Percentiles rank a stretch among this genome's conserved stretches.
These are phyloP conservation scores for Pyrus hybrid DNA, from an alignment of 331 rosid genomes.

Conservation along the genomic window DNA sequence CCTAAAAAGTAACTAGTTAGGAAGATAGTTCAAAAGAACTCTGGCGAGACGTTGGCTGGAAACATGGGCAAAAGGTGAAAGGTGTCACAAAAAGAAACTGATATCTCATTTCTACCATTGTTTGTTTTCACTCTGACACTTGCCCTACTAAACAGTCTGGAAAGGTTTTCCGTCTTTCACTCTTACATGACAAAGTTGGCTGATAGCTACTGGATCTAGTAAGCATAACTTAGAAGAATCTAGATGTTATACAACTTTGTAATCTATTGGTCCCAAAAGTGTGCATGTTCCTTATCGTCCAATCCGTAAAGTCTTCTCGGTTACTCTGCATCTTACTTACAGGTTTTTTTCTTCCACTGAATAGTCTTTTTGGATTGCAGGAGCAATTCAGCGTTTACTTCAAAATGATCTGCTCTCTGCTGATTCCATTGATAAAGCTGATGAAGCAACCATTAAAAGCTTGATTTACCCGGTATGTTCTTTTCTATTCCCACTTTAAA, in stretches of 20 bases:
- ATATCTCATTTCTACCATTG: neutral
- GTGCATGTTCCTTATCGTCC: neutral
- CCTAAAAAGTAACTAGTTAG: neutral
- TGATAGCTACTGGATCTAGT: neutral
- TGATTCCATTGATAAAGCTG: constrained; percentile 61
- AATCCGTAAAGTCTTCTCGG: neutral
- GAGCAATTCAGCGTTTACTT: constrained; percentile 82
- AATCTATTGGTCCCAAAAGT: neutral
- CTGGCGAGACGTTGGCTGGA: neutral
- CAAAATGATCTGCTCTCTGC: constrained; percentile 62
- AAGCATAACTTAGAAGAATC: neutral
- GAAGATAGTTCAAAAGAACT: neutral
- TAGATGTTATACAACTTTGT: neutral
- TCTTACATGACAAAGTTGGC: neutral
- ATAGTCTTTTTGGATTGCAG: constrained; percentile 27
- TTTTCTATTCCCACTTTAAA: neutral
- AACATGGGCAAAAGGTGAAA: neutral
- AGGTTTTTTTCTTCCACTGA: neutral
- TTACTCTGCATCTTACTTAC: neutral
- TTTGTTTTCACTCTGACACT: neutral
- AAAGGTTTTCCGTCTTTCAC: neutral
- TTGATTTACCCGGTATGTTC: constrained; percentile 75
- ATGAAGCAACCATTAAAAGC: constrained; percentile 62
- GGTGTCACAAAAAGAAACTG: neutral
- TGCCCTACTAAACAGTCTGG: neutral